phyloP scores from a whole-genome alignment of 2,329 filamentous ascomycete species.

The Colletotrichum sp. region DNA sequence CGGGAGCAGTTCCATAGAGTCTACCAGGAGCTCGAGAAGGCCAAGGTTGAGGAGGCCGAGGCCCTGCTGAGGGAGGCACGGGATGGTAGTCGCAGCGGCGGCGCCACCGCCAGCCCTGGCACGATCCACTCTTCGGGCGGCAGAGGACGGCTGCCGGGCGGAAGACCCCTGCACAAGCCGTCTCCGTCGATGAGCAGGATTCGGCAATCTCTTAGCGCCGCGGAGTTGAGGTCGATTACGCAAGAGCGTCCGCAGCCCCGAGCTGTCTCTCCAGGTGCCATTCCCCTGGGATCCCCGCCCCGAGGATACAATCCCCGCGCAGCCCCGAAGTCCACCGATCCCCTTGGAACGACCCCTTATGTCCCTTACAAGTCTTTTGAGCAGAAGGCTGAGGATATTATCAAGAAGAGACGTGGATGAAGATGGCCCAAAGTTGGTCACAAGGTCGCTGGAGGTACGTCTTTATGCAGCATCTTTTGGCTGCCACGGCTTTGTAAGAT shows the following conservation, averaged over 20 bases:
- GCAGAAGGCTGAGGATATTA: neutral
- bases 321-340: neutral
- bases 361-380: neutral
- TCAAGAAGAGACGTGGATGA: neutral
- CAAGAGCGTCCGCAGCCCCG: neutral
- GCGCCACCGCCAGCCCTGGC: neutral
- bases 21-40: neutral
- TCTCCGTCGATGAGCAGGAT: neutral
- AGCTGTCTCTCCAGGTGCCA: neutral
- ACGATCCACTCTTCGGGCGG: neutral
- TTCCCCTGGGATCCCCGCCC: neutral
- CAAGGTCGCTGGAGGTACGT: neutral
- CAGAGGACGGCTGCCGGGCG: neutral
- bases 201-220: neutral
- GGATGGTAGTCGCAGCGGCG: neutral
- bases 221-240: neutral
- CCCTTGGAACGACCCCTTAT: neutral
- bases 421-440: neutral
- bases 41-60: neutral
- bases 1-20: neutral
- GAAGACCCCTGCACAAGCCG: neutral
- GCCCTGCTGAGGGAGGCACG: neutral
- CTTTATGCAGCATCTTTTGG: neutral
- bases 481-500: neutral
- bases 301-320: neutral